phyloP scores from a whole-genome alignment of 345 rosid species.

The Gossypium bickii region DNA sequence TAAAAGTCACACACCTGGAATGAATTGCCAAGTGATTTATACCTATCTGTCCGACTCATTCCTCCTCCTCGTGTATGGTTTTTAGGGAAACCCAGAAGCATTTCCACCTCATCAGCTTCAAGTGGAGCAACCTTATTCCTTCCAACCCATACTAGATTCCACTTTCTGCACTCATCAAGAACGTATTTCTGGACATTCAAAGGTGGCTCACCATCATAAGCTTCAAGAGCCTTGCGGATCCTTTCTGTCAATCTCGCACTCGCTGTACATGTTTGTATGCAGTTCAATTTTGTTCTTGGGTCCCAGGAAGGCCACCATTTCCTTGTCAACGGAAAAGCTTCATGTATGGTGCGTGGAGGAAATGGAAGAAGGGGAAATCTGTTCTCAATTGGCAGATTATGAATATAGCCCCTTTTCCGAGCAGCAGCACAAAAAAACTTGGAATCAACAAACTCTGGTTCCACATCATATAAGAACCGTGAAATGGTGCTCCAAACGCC shows the following conservation, averaged over 20 bases:
- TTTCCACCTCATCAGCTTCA: slow-evolving; percentile 86
- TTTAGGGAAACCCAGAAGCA: slow-evolving; percentile 82
- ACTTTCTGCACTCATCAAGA: slow-evolving; percentile 62
- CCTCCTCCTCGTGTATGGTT: slow-evolving; percentile 97
- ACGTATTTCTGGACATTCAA: slow-evolving; percentile 43
- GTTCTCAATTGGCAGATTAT: slow-evolving; percentile 66
- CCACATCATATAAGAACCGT: slow-evolving; percentile 53
- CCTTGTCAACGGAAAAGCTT: slow-evolving; percentile 68
- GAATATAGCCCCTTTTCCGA: slow-evolving; percentile 86
- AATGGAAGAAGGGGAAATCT: slow-evolving; percentile 70
- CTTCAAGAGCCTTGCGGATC: slow-evolving; percentile 60
- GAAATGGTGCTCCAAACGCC: slow-evolving; percentile 95
- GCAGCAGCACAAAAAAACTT: slow-evolving; percentile 81
- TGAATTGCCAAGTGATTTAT: slow-evolving; percentile 87
- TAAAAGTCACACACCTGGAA: slow-evolving; percentile 50
- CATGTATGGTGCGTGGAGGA: slow-evolving; percentile 59
- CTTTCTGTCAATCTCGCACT: slow-evolving; percentile 75
- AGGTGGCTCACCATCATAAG: slow-evolving; percentile 53
- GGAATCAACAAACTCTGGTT: slow-evolving; percentile 87
- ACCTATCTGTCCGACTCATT: slow-evolving; percentile 69
- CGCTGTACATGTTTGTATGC: slow-evolving; percentile 62
- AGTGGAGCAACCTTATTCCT: slow-evolving; percentile 80
- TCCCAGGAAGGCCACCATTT: slow-evolving; percentile 98
- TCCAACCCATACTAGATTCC: slow-evolving; percentile 98
- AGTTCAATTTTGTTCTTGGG: slow-evolving; percentile 65